Evolutionary conservation across 2,329 filamentous ascomycete species (phyloP).

Genomic region (Ceratocystis cacaofunesta): DNA sequence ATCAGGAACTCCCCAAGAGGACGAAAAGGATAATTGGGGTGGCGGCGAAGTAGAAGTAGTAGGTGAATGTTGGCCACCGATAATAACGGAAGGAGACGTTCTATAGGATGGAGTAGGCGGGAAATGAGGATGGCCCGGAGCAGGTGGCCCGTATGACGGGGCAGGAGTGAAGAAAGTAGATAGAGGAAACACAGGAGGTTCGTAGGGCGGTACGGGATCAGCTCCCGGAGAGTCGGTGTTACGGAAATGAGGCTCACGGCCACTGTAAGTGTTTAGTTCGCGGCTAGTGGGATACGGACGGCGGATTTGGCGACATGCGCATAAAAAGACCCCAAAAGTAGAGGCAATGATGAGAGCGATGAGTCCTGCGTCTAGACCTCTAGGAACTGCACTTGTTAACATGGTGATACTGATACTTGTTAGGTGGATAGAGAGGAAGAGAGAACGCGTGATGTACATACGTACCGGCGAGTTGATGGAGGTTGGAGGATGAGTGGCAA

Average conservation of each 20-base stretch:
- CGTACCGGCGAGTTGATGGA: not conserved
- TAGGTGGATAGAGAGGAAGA: not conserved
- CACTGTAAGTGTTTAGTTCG: not conserved
- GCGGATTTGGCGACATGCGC: conserved; percentile 9
- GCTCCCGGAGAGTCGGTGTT: conserved; percentile 8
- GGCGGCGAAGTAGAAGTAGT: not conserved
- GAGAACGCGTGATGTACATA: not conserved
- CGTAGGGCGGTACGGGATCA: conserved; percentile 16
- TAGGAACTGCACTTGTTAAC: not conserved
- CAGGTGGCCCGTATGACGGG: not conserved
- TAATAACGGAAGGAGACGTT: not conserved
- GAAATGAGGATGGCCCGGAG: not conserved
- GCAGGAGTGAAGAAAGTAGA: conserved; percentile 5
- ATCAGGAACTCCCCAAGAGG: not conserved
- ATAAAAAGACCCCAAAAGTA: conserved; percentile 15
- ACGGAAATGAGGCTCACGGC: not conserved
- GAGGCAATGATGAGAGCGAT: conserved; percentile 12
- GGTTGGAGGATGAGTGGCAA: not conserved
- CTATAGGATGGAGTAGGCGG: not conserved
- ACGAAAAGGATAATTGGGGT: not conserved
- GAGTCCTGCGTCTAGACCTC: conserved; percentile 10
- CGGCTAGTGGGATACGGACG: conserved; percentile 6
- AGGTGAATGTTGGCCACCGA: not conserved
- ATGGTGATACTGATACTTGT: not conserved
- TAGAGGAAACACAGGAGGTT: conserved; percentile 7